Base-by-base conservation (phyloP, 306 rosid genomes). In the Lathyrus aphaca region DNA sequence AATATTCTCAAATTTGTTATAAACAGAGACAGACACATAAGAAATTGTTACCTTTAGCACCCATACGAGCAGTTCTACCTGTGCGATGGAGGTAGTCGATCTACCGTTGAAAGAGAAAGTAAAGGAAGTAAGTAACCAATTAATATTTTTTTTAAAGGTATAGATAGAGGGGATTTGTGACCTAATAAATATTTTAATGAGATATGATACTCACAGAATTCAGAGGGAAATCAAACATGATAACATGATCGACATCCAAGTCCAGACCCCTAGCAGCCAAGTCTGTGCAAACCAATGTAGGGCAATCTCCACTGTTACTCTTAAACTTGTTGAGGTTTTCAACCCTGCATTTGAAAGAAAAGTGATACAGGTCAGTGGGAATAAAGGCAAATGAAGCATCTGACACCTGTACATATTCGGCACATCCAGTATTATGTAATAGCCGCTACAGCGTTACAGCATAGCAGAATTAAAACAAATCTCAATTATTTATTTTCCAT, bases 51-150 rank as follows among this genome's bases (percentile, higher is more conserved):
- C 98, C 98, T 89, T 92, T 89, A 46, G 96, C 96, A 67, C 98
- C 96, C 98, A 92, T 92, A 7, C 98, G 98, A 72, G 98, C 98
- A 3, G 96, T 92, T 89, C 98, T 92, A 49, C 98, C 98, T 0
- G 98, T 92, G 79, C 98, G 92, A 71, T 92, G 98, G 80, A 92
- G 98, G 85, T 92, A 92, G 51, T 92, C 98, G 14, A 92, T 88
- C 98, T 92, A 71, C 44, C 73, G 71, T 54, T 44, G 6, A 29
- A 83, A 68, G 55, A 10, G 69, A 74, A 60, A 73, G 15, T 17
- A n/a, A 50, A 19, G 38, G 44, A 62, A 19, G 38, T 49, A 62
- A 73, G 42, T 54, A 66, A 71, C 61, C 2, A 49, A 69, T 3
- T 66, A 44, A 39, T 69, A 45, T 7, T 35, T 29, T n/a, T n/a